phyloP scores from a whole-genome alignment of 2,329 filamentous ascomycete genomes.

The Venturia oleaginea region DNA sequence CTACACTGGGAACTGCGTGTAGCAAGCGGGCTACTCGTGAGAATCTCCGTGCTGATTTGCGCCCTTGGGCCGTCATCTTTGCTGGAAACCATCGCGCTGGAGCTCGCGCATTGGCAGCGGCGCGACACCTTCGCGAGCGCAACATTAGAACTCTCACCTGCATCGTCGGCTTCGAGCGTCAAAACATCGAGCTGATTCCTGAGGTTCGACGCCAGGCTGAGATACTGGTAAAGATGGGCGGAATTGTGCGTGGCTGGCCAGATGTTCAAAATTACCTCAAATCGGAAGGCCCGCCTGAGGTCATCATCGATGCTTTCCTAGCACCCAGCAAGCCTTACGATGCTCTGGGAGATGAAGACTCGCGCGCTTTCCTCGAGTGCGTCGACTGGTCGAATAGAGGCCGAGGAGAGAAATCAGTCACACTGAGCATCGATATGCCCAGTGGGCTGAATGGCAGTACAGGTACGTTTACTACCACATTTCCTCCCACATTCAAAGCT shows the following conservation, averaged over 20 bases:
- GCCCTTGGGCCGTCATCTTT: conserved; percentile 62
- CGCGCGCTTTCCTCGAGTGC: conserved; percentile 76
- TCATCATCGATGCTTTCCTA: conserved; percentile 83
- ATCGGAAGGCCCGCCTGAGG: conserved; percentile 56
- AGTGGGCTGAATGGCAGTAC: conserved; percentile 76
- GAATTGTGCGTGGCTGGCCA: conserved; percentile 56
- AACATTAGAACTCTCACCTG: conserved; percentile 74
- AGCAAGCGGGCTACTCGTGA: conserved; percentile 45
- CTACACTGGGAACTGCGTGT: conserved; percentile 49
- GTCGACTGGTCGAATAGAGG: conserved; percentile 91
- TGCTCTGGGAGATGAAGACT: conserved; percentile 72
- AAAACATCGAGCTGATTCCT: conserved; percentile 73
- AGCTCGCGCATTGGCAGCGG: conserved; percentile 73
- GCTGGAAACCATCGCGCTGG: conserved; percentile 93
- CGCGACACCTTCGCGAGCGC: conserved; percentile 77
- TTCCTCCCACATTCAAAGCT: neutral
- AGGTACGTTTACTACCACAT: conserved; percentile 33
- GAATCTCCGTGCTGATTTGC: conserved; percentile 31
- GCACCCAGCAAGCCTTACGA: conserved; percentile 84
- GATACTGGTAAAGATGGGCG: conserved; percentile 75
- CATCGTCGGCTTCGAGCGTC: conserved; percentile 74
- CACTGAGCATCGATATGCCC: conserved; percentile 83
- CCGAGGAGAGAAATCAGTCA: conserved; percentile 50
- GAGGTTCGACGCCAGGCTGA: conserved; percentile 73
- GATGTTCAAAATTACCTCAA: conserved; percentile 46